These are phyloP conservation scores for Marchantia polymorpha DNA, from an alignment of 225 moss, liverwort and hornwort genomes.

Conservation along the genomic window DNA sequence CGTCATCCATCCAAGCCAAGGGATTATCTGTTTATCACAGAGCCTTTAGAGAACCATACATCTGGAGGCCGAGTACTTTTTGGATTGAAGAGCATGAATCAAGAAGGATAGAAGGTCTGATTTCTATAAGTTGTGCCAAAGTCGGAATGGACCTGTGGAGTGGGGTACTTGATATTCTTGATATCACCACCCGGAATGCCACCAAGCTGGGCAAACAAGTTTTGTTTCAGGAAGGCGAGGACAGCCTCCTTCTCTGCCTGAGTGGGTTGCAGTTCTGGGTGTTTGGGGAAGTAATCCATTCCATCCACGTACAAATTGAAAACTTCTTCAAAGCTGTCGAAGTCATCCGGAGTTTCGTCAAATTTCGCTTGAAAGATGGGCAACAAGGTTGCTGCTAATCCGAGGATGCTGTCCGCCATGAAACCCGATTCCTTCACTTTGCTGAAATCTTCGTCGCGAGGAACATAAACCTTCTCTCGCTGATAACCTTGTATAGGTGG, in stretches of 20 bases:
- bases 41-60: not conserved
- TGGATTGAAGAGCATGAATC: not conserved
- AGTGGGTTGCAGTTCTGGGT: conserved; percentile 18
- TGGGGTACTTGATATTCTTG: conserved; percentile 1
- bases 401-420: conserved; percentile 39
- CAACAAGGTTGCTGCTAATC: conserved; percentile 31
- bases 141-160: not conserved
- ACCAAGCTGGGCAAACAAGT: not conserved
- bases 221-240: not conserved
- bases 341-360: conserved; percentile 46
- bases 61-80: not conserved
- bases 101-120: not conserved
- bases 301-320: conserved; percentile 15
- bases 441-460: conserved; percentile 45
- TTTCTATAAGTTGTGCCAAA: not conserved
- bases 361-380: conserved; percentile 33
- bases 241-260: not conserved
- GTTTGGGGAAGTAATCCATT: conserved; percentile 26
- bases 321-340: conserved; percentile 25
- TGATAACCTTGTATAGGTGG: not conserved
- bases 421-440: conserved; percentile 35
- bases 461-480: conserved; percentile 37
- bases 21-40: conserved; percentile 43
- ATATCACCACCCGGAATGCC: not conserved
- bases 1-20: conserved; percentile 48